Evolutionary conservation across 305 asterid species (phyloP).

Genomic region (Fraxinus floribunda): DNA sequence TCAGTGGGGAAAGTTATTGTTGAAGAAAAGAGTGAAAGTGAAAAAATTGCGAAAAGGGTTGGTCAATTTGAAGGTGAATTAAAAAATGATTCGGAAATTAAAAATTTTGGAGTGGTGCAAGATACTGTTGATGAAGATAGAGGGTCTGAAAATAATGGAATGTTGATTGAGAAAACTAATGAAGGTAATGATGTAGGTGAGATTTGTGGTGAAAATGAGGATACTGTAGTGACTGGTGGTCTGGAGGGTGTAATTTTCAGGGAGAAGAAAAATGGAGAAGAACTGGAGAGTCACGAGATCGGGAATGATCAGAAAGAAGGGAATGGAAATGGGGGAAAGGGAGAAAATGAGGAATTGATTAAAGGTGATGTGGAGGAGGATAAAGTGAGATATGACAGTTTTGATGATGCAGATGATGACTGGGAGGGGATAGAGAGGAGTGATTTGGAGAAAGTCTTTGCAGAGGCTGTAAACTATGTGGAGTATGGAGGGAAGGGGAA

Average conservation of each 20-base stretch:
- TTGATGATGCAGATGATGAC: conserved; percentile 48
- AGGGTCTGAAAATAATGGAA: conserved; percentile 25
- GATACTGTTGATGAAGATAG: conserved; percentile 14
- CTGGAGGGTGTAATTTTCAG: conserved; percentile 23
- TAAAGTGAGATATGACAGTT: conserved; percentile 13
- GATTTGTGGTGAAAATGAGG: conserved; percentile 19
- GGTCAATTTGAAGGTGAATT: conserved; percentile 23
- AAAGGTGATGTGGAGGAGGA: conserved; percentile 23
- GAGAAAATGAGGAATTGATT: conserved; percentile 23
- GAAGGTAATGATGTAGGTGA: conserved; percentile 13
- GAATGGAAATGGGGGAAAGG: conserved; percentile 12
- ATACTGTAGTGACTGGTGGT: conserved; percentile 4
- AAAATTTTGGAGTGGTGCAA: conserved; percentile 13
- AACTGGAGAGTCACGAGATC: conserved; percentile 23
- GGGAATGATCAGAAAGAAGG: conserved; percentile 22
- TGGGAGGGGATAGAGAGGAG: conserved; percentile 96
- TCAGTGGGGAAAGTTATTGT: conserved; percentile 20
- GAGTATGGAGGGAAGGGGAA: conserved; percentile 48
- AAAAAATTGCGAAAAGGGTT: conserved; percentile 18
- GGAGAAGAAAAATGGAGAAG: conserved; percentile 22
- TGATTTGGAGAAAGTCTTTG: conserved; percentile 75
- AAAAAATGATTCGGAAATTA: conserved; percentile 16
- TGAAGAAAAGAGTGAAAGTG: conserved; percentile 12
- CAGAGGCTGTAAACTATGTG: conserved; percentile 68
- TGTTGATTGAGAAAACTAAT: conserved; percentile 25